Percentiles rank a stretch among this genome's conserved stretches.
Conservation (phyloP, 2,329 filamentous ascomycete species). For the Cytospora schulzeri region DNA sequence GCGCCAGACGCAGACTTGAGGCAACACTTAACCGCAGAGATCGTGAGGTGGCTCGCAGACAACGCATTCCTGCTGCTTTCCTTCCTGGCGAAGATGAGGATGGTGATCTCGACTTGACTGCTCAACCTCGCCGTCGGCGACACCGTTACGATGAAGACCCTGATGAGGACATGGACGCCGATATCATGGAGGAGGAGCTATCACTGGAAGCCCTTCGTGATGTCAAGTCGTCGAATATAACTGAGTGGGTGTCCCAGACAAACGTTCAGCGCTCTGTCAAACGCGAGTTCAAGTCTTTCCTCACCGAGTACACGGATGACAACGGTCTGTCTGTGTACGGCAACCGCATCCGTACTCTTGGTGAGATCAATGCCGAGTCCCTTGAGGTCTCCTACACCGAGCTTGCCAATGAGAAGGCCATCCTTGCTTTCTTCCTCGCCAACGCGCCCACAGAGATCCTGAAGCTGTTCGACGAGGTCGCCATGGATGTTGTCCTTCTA, state of each 20-base stretch:
- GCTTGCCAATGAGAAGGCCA: constrained; percentile 85
- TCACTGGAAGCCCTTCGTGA: constrained; percentile 89
- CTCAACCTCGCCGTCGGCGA: constrained; percentile 80
- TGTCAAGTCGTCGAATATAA: constrained; percentile 89
- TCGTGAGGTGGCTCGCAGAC: constrained; percentile 66
- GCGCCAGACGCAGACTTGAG: constrained; percentile 69
- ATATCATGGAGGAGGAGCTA: constrained; percentile 95
- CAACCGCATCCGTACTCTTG: constrained; percentile 89
- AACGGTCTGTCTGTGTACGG: constrained; percentile 92
- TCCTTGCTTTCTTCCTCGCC: constrained; percentile 91
- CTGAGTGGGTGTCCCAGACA: constrained; percentile 91
- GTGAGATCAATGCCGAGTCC: constrained; percentile 94
- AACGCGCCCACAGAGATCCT: constrained; percentile 95
- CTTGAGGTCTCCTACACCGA: constrained; percentile 96
- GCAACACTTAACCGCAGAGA: constrained; percentile 74
- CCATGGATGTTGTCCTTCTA: constrained; percentile 92
- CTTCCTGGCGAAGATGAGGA: constrained; percentile 83
- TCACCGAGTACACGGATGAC: constrained; percentile 93
- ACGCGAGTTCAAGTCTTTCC: constrained; percentile 94
- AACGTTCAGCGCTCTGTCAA: constrained; percentile 91
- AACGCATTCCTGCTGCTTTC: constrained; percentile 72
- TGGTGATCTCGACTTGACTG: constrained; percentile 79
- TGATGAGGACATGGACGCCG: constrained; percentile 87
- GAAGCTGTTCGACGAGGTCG: constrained; percentile 93
- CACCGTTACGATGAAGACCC: constrained; percentile 93